phyloP scores from a whole-genome alignment of 2,329 filamentous ascomycete genomes.

The Aciculosporium take region DNA sequence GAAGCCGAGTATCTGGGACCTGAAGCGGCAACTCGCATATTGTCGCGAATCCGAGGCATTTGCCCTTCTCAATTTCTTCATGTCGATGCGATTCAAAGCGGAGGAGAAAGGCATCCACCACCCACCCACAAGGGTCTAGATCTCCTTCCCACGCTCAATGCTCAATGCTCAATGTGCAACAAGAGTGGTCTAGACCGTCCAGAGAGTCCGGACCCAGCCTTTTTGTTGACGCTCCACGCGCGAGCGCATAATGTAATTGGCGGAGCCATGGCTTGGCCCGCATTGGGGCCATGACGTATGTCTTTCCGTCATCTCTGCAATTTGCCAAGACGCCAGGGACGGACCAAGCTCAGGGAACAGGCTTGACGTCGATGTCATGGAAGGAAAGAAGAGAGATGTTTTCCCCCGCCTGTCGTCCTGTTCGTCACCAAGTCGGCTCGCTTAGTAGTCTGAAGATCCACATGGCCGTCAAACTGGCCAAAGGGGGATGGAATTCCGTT shows the following conservation, averaged over 20 bases:
- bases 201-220: slow-evolving; percentile 2
- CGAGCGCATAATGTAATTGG: slow-evolving; percentile 1
- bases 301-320: slow-evolving; percentile 1
- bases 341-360: neutral
- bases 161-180: slow-evolving; percentile 1
- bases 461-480: neutral
- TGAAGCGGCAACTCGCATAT: too few species aligned
- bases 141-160: neutral
- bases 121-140: neutral
- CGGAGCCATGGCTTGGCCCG: neutral
- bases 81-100: neutral
- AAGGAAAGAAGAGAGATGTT: neutral
- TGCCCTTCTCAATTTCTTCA: too few species aligned
- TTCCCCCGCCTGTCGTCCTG: neutral
- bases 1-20: too few species aligned
- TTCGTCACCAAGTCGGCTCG: neutral
- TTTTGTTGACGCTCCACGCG: neutral
- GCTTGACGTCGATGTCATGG: neutral
- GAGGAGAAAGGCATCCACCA: neutral
- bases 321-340: slow-evolving; percentile 5
- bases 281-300: slow-evolving; percentile 4
- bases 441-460: neutral
- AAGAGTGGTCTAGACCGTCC: neutral
- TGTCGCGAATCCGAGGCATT: too few species aligned
- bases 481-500: neutral